phyloP scores from a whole-genome alignment of 768 basidiomycete species.

The Tephrocybe sp. region DNA sequence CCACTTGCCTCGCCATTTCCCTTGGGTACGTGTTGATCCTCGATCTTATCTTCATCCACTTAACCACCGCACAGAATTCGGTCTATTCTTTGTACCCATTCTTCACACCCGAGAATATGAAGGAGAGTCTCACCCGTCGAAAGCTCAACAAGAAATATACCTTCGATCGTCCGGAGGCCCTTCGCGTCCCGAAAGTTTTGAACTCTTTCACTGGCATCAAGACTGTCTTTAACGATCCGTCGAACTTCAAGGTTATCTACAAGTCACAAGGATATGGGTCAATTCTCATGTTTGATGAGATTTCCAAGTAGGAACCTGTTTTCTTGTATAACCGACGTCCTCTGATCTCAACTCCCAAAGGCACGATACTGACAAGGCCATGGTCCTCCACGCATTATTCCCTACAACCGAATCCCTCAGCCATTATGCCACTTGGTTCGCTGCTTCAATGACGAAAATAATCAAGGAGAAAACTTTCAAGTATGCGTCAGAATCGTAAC shows the following conservation, averaged over 20 bases:
- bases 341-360: slow-evolving; percentile 13
- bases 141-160: slow-evolving; percentile 37
- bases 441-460: slow-evolving; percentile 23
- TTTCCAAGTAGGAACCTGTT: slow-evolving; percentile 21
- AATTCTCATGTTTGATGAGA: slow-evolving; percentile 38
- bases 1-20: slow-evolving; percentile 20
- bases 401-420: slow-evolving; percentile 24
- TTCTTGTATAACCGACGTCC: background rate
- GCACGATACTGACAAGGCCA: slow-evolving; percentile 29
- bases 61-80: slow-evolving; percentile 8
- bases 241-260: slow-evolving; percentile 36
- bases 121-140: slow-evolving; percentile 36
- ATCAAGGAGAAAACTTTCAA: slow-evolving; percentile 31
- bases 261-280: slow-evolving; percentile 40
- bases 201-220: slow-evolving; percentile 35
- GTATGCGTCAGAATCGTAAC: slow-evolving; percentile 1
- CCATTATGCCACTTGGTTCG: slow-evolving; percentile 25
- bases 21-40: slow-evolving; percentile 18
- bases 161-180: slow-evolving; percentile 37
- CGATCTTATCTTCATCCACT: too few species aligned
- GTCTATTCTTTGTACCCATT: slow-evolving; percentile 26
- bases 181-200: slow-evolving; percentile 27
- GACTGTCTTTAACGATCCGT: slow-evolving; percentile 32
- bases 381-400: slow-evolving; percentile 33
- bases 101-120: slow-evolving; percentile 44